Percentiles rank a stretch among this genome's conserved stretches.
phyloP scores from a whole-genome alignment of 2,329 filamentous ascomycete species.

The Stagonosporopsis vannaccii region DNA sequence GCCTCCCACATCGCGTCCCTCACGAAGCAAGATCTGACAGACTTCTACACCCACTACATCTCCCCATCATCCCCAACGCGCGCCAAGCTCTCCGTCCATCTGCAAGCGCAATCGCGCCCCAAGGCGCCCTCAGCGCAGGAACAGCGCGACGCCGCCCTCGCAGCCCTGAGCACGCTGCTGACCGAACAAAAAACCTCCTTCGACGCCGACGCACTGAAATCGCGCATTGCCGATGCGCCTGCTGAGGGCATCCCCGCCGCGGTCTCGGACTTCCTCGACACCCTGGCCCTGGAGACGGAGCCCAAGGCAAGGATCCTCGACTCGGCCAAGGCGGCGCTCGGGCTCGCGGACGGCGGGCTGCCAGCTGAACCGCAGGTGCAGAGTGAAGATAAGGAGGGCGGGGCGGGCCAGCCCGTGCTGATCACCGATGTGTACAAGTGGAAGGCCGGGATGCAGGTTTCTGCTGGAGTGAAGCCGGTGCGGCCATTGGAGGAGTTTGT shows the following conservation, averaged over 20 bases:
- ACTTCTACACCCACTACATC: slow-evolving; percentile 80
- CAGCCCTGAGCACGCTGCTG: slow-evolving; percentile 54
- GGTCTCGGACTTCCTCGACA: slow-evolving; percentile 58
- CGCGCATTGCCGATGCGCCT: slow-evolving; percentile 55
- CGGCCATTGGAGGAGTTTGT: slow-evolving; percentile 84
- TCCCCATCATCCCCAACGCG: slow-evolving; percentile 74
- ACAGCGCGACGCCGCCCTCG: slow-evolving; percentile 50
- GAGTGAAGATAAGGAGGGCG: slow-evolving; percentile 32
- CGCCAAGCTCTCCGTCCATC: slow-evolving; percentile 84
- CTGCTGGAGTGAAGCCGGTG: slow-evolving; percentile 74
- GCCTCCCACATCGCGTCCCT: slow-evolving; percentile 76
- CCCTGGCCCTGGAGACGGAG: slow-evolving; percentile 57
- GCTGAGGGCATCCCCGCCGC: slow-evolving; percentile 58
- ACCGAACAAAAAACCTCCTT: slow-evolving; percentile 55
- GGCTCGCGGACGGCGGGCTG: slow-evolving; percentile 39
- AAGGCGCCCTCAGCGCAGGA: slow-evolving; percentile 50
- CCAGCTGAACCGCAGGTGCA: slow-evolving; percentile 54
- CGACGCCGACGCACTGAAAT: slow-evolving; percentile 52
- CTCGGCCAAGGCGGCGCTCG: slow-evolving; percentile 59
- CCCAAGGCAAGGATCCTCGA: slow-evolving; percentile 58
- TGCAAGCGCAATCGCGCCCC: slow-evolving; percentile 73
- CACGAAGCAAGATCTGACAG: slow-evolving; percentile 79
- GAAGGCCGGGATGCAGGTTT: slow-evolving; percentile 78
- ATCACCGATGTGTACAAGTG: slow-evolving; percentile 82
- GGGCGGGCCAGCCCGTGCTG: slow-evolving; percentile 57